Conservation (phyloP, 202 grass and related monocot genomes). For the Zizania palustris region DNA sequence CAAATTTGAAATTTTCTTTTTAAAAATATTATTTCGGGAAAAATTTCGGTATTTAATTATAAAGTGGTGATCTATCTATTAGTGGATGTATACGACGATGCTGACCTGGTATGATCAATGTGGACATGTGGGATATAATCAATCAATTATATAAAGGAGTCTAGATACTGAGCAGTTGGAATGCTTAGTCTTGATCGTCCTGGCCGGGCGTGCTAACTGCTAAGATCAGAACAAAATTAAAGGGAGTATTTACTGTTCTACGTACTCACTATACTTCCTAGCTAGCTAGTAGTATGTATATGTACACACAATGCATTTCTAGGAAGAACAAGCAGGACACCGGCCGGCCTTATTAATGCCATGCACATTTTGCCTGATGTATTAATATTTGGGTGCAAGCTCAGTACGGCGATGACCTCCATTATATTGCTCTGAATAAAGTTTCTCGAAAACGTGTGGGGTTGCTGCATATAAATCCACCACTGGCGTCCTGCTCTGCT, state of each 20-base stretch:
- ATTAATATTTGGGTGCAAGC: neutral
- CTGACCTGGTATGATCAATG: neutral
- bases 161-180: neutral
- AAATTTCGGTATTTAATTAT: neutral
- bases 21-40: too few species aligned
- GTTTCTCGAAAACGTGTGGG: neutral
- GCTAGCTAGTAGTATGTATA: too few species aligned
- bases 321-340: neutral
- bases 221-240: neutral
- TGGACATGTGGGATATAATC: neutral
- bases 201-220: neutral
- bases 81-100: neutral
- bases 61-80: neutral
- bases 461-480: slow-evolving; percentile 24
- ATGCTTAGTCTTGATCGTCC: neutral
- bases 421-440: neutral
- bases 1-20: too few species aligned
- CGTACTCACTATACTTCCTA: too few species aligned
- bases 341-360: neutral
- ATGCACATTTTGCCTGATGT: neutral
- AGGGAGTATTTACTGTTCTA: neutral
- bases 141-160: neutral
- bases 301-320: too few species aligned
- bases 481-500: slow-evolving; percentile 6
- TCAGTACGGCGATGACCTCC: too few species aligned